Percentiles rank a stretch among this genome's conserved stretches.
Conservation (phyloP, 1,284 basidiomycete genomes). For the Cryptococcus sp. region DNA sequence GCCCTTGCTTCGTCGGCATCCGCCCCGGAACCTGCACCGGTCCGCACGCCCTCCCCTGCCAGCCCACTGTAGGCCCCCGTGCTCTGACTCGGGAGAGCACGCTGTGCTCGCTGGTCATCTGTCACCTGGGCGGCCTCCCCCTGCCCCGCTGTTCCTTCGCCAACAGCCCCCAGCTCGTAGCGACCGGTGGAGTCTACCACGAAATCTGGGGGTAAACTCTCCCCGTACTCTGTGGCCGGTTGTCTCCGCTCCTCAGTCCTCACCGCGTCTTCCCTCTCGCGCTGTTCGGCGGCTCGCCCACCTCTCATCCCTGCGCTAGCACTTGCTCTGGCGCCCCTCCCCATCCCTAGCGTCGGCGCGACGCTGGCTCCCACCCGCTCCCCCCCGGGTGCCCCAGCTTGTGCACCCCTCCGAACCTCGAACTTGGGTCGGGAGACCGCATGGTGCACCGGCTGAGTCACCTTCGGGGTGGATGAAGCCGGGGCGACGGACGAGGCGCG, state of each 20-base stretch:
- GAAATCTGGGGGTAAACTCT: slow-evolving; percentile 24
- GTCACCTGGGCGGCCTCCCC: slow-evolving; percentile 23
- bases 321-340: slow-evolving; percentile 25
- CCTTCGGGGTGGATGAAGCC: too few species aligned
- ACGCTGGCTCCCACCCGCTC: too few species aligned
- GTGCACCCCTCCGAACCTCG: too few species aligned
- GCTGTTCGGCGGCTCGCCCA: too few species aligned
- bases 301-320: too few species aligned
- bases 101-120: slow-evolving; percentile 23
- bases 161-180: slow-evolving; percentile 23
- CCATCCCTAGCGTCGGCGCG: too few species aligned
- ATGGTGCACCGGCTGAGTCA: slow-evolving; percentile 24
- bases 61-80: too few species aligned
- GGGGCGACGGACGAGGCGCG: too few species aligned
- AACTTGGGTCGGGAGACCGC: slow-evolving; percentile 10
- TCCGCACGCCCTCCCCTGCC: too few species aligned
- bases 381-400: too few species aligned
- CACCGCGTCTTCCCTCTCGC: too few species aligned
- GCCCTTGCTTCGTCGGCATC: background rate
- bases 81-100: slow-evolving; percentile 11
- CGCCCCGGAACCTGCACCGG: too few species aligned
- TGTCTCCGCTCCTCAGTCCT: background rate
- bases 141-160: background rate
- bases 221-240: slow-evolving; percentile 5
- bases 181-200: slow-evolving; percentile 28